These are phyloP conservation scores for Lachancea meyersii DNA, from an alignment of 805 yeast genomes.

Conservation along the genomic window DNA sequence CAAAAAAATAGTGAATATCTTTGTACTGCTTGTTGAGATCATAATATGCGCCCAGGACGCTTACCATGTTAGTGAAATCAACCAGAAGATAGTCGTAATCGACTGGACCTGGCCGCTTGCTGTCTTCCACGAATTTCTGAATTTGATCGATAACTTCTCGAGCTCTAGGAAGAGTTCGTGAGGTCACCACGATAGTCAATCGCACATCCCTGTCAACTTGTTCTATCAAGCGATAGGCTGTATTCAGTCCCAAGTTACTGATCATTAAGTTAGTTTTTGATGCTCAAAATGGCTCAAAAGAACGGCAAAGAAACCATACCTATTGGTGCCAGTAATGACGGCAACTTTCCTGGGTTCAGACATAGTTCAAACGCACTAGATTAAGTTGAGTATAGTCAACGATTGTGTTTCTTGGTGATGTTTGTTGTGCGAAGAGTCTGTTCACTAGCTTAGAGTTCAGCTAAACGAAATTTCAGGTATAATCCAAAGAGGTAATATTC, in stretches of 20 bases:
- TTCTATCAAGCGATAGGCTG: constrained; percentile 72
- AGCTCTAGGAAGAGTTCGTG: constrained; percentile 81
- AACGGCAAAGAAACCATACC: constrained; percentile 18
- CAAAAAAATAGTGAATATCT: constrained; percentile 69
- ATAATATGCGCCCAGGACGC: constrained; percentile 65
- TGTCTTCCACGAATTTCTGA: constrained; percentile 38
- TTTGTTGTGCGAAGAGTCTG: not conserved
- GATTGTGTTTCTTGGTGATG: not conserved
- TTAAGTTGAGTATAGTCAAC: not conserved
- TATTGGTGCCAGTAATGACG: constrained; percentile 42
- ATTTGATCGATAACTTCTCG: constrained; percentile 63
- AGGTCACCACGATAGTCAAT: constrained; percentile 78
- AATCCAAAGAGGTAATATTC: not conserved
- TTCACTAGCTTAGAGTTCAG: not conserved
- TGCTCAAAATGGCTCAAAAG: not conserved
- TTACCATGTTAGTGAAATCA: constrained; percentile 88
- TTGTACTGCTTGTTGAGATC: constrained; percentile 60
- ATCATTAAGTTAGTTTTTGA: not conserved
- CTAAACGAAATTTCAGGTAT: not conserved
- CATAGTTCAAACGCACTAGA: constrained; percentile 7
- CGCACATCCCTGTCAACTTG: constrained; percentile 46
- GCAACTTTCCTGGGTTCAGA: constrained; percentile 32
- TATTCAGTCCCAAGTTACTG: constrained; percentile 77
- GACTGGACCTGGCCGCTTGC: constrained; percentile 47
- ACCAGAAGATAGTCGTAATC: constrained; percentile 84